Evolutionary conservation across 2,329 filamentous ascomycete genomes (phyloP).

Genomic region (Domatiomyces globalis): DNA sequence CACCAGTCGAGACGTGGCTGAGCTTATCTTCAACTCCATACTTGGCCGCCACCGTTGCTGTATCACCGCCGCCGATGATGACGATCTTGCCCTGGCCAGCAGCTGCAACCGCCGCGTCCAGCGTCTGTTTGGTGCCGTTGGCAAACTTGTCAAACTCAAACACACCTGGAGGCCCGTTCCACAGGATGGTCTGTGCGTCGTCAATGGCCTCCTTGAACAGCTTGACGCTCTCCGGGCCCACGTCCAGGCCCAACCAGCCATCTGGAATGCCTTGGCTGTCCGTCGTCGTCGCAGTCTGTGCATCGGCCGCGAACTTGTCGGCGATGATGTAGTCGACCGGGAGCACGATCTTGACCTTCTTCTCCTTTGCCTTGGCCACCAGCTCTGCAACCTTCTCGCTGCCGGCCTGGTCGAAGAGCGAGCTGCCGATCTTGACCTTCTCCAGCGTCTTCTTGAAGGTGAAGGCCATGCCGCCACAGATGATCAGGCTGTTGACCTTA

Average conservation of each 20-base stretch:
- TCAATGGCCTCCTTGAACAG: slow-evolving; percentile 78
- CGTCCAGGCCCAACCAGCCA: slow-evolving; percentile 96
- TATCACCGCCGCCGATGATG: slow-evolving; percentile 97
- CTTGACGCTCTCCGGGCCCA: slow-evolving; percentile 74
- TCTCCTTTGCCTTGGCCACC: slow-evolving; percentile 89
- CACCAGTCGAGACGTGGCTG: slow-evolving; percentile 94
- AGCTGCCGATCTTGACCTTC: slow-evolving; percentile 75
- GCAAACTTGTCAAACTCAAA: slow-evolving; percentile 96
- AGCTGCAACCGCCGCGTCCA: slow-evolving; percentile 74
- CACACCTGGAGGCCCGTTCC: slow-evolving; percentile 95
- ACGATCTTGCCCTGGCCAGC: slow-evolving; percentile 80
- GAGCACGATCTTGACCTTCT: slow-evolving; percentile 88
- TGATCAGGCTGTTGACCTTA: slow-evolving; percentile 93
- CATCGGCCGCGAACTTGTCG: slow-evolving; percentile 84
- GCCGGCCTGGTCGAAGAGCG: slow-evolving; percentile 83
- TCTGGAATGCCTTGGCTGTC: slow-evolving; percentile 85
- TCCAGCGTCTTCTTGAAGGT: slow-evolving; percentile 99
- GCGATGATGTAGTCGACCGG: slow-evolving; percentile 92
- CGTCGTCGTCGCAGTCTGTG: slow-evolving; percentile 64
- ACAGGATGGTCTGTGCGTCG: slow-evolving; percentile 89
- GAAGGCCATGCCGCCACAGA: slow-evolving; percentile 98
- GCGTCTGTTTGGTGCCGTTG: slow-evolving; percentile 76
- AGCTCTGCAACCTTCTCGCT: slow-evolving; percentile 79
- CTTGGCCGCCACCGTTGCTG: slow-evolving; percentile 93
- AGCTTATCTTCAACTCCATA: slow-evolving; percentile 93